Conservation (phyloP, 257 asterid genomes). For the Gardenia jasminoides region DNA sequence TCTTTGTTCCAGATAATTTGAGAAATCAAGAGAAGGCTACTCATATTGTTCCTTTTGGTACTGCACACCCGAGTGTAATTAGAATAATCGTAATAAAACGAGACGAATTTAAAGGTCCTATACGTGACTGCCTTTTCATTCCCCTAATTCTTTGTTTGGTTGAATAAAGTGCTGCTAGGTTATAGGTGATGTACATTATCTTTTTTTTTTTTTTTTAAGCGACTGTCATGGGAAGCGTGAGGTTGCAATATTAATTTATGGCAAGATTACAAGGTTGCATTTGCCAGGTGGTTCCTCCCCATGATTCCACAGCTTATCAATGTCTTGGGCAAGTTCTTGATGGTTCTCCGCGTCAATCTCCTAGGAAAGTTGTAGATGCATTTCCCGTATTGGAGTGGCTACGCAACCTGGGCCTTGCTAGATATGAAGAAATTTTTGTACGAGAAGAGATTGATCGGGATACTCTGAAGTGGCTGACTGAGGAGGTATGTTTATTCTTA, state of each 20-base stretch:
- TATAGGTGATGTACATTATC: not conserved
- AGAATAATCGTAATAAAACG: not conserved
- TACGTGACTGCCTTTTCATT: not conserved
- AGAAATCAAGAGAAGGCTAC: not conserved
- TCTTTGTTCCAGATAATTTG: too few relatives aligned
- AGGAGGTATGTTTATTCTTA: constrained; percentile 59
- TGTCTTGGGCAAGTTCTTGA: constrained; percentile 68
- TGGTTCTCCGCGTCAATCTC: constrained; percentile 52
- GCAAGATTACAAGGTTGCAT: constrained; percentile 1
- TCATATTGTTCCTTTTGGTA: not conserved
- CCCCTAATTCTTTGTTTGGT: too few relatives aligned
- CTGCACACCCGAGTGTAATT: not conserved
- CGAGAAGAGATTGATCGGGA: constrained; percentile 89
- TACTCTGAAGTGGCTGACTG: constrained; percentile 67
- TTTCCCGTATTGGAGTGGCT: constrained; percentile 75
- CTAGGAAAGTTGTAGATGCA: constrained; percentile 30
- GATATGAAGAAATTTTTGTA: constrained; percentile 69
- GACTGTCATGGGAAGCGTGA: not conserved
- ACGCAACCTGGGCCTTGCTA: constrained; percentile 64
- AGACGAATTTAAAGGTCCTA: not conserved
- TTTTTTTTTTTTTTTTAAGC: not conserved
- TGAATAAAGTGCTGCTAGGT: not conserved
- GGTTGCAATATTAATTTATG: not conserved
- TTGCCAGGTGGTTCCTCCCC: constrained; percentile 52
- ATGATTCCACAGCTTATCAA: constrained; percentile 37